Percentiles rank a stretch among this genome's conserved stretches.
phyloP scores from a whole-genome alignment of 2,329 filamentous ascomycete species.

The Fusarium sp. region DNA sequence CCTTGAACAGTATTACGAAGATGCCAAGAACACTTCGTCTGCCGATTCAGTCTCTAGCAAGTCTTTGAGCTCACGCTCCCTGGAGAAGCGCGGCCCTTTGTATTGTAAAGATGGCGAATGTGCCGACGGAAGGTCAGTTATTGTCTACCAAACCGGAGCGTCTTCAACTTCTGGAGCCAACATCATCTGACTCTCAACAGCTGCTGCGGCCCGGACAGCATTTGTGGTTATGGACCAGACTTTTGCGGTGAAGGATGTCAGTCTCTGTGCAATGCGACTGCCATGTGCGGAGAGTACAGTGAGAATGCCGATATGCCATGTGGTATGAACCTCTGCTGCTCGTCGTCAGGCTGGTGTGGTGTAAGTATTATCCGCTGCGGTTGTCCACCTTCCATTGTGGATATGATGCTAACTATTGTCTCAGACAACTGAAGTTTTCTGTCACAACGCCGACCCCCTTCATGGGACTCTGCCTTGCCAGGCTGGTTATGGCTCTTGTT shows the following conservation, averaged over 20 bases:
- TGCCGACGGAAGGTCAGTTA: conserved; percentile 2
- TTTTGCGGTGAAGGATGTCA: conserved; percentile 9
- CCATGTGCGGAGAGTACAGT: conserved; percentile 5
- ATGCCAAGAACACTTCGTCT: conserved; percentile 8
- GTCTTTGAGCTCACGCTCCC: neutral
- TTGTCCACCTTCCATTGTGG: neutral
- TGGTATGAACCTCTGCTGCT: neutral
- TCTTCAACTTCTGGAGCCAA: too few relatives aligned
- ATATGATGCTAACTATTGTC: too few relatives aligned
- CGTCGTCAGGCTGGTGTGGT: neutral
- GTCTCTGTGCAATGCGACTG: conserved; percentile 34
- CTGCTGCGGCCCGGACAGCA: neutral
- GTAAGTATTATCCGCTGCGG: neutral
- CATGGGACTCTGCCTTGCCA: neutral
- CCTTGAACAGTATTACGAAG: conserved; percentile 15
- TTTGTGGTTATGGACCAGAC: conserved; percentile 1
- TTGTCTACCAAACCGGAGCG: neutral
- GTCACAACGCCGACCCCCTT: conserved; percentile 1
- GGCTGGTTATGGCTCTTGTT: neutral
- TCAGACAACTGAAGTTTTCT: neutral
- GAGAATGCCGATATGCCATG: neutral
- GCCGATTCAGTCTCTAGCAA: neutral
- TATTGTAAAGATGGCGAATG: conserved; percentile 18
- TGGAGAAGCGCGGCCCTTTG: conserved; percentile 15
- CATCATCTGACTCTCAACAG: neutral